phyloP scores from a whole-genome alignment of 2,329 filamentous ascomycete genomes.

The Arthrobotrys pseudoclavata region DNA sequence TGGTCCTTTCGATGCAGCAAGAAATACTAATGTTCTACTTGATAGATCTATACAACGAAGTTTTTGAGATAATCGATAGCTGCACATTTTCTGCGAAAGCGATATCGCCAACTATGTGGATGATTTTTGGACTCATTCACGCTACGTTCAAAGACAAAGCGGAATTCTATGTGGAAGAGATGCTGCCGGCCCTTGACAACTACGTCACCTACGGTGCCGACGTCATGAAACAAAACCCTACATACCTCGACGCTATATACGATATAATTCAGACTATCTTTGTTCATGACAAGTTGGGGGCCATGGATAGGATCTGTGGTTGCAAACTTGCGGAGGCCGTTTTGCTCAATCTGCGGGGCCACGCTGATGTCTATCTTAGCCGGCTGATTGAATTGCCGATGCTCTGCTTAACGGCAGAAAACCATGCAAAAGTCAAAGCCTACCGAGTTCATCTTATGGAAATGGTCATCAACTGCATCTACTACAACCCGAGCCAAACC shows the following conservation, averaged over 20 bases:
- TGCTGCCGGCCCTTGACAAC: conserved; percentile 97
- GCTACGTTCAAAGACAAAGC: conserved; percentile 96
- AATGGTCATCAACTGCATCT: conserved; percentile 97
- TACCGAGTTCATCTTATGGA: conserved; percentile 98
- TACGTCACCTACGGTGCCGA: conserved; percentile 93
- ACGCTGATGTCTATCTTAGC: conserved; percentile 88
- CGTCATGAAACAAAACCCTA: conserved; percentile 83
- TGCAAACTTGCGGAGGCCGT: conserved; percentile 98
- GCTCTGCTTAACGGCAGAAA: conserved; percentile 77
- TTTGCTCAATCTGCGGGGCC: conserved; percentile 92
- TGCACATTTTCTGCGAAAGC: conserved; percentile 97
- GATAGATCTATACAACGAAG: conserved; percentile 91
- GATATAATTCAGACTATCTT: conserved; percentile 94
- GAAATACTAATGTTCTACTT: conserved; percentile 61
- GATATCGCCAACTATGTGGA: conserved; percentile 98
- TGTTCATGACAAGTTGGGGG: conserved; percentile 88
- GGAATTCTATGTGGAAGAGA: conserved; percentile 97
- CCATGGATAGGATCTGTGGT: conserved; percentile 94
- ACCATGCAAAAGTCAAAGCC: conserved; percentile 88
- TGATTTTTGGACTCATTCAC: conserved; percentile 96
- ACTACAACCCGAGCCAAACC: conserved; percentile 91
- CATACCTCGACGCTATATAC: conserved; percentile 88
- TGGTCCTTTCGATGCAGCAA: not conserved
- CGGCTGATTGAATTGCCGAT: conserved; percentile 93
- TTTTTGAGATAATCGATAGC: conserved; percentile 99